Conservation (phyloP, 1,284 basidiomycete species). For the Ganoderma multipileum region DNA sequence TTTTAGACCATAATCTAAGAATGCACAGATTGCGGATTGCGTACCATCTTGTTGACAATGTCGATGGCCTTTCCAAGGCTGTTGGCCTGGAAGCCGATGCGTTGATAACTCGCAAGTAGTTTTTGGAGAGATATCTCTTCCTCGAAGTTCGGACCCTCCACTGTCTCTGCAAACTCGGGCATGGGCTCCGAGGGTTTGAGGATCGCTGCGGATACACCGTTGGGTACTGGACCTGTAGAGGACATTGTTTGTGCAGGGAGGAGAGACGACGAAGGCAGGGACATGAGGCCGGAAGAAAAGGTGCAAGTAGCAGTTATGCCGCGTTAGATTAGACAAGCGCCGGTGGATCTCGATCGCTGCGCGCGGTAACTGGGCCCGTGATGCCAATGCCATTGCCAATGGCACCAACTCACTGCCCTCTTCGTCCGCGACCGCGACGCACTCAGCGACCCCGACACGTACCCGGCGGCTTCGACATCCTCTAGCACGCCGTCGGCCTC, state of each 20-base stretch:
- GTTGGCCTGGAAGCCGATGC: slow-evolving; percentile 96
- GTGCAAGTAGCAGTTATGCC: background rate
- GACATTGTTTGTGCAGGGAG: slow-evolving; percentile 24
- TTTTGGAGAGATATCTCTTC: slow-evolving; percentile 69
- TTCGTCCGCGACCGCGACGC: slow-evolving; percentile 17
- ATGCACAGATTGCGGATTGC: slow-evolving; percentile 5
- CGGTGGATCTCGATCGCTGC: slow-evolving; percentile 20
- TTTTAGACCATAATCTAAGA: slow-evolving; percentile 14
- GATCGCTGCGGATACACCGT: slow-evolving; percentile 72
- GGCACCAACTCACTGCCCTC: slow-evolving; percentile 25
- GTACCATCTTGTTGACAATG: slow-evolving; percentile 90
- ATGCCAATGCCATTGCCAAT: too few relatives aligned
- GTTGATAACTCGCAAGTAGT: slow-evolving; percentile 83
- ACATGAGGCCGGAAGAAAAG: background rate
- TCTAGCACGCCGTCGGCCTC: slow-evolving; percentile 17
- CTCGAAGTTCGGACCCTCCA: slow-evolving; percentile 91
- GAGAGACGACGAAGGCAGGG: background rate
- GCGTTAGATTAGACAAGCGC: slow-evolving; percentile 12
- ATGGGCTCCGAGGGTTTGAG: slow-evolving; percentile 82
- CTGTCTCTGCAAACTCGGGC: slow-evolving; percentile 74
- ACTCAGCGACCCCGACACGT: slow-evolving; percentile 22
- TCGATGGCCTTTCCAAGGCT: slow-evolving; percentile 90
- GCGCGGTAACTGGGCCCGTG: slow-evolving; percentile 34
- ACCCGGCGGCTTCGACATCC: slow-evolving; percentile 23
- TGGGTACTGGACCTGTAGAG: slow-evolving; percentile 49